These are phyloP conservation scores for Boletus sp. DNA, from an alignment of 768 basidiomycete genomes.

Conservation along the genomic window DNA sequence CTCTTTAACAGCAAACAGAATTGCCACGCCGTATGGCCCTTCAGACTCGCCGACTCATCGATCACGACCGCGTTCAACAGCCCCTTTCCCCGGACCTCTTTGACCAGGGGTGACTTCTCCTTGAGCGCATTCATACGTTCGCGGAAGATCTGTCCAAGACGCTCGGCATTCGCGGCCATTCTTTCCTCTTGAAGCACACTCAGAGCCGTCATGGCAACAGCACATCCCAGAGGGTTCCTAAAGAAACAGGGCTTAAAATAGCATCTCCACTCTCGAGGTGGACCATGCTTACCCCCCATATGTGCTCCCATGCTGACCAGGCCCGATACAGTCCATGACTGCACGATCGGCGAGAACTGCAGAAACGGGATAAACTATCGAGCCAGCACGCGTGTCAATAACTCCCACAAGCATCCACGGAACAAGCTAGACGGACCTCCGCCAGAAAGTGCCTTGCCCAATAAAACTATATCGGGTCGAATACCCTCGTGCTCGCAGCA, in stretches of 20 bases:
- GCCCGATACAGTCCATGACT: slow-evolving; percentile 92
- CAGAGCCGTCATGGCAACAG: slow-evolving; percentile 91
- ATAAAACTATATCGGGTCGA: slow-evolving; percentile 86
- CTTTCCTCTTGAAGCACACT: slow-evolving; percentile 87
- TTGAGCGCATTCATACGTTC: slow-evolving; percentile 48
- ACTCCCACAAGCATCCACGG: not conserved
- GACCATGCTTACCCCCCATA: slow-evolving; percentile 72
- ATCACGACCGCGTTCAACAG: slow-evolving; percentile 93
- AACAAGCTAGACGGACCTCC: slow-evolving; percentile 56
- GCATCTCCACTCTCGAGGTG: not conserved
- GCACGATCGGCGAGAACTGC: slow-evolving; percentile 88
- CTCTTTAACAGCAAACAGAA: slow-evolving; percentile 90
- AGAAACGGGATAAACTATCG: slow-evolving; percentile 89
- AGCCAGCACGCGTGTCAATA: slow-evolving; percentile 6
- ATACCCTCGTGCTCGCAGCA: slow-evolving; percentile 84
- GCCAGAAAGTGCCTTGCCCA: slow-evolving; percentile 96
- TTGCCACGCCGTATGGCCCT: slow-evolving; percentile 91
- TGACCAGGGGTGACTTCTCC: slow-evolving; percentile 61
- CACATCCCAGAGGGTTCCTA: slow-evolving; percentile 92
- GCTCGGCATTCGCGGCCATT: slow-evolving; percentile 74
- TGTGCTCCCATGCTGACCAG: slow-evolving; percentile 95
- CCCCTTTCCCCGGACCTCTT: slow-evolving; percentile 80
- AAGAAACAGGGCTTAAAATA: not conserved
- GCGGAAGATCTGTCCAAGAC: slow-evolving; percentile 82
- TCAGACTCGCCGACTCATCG: slow-evolving; percentile 72